Percentiles rank a stretch among this genome's conserved stretches.
phyloP scores from a whole-genome alignment of 768 basidiomycete species.

The Leccinum pellstonianum region DNA sequence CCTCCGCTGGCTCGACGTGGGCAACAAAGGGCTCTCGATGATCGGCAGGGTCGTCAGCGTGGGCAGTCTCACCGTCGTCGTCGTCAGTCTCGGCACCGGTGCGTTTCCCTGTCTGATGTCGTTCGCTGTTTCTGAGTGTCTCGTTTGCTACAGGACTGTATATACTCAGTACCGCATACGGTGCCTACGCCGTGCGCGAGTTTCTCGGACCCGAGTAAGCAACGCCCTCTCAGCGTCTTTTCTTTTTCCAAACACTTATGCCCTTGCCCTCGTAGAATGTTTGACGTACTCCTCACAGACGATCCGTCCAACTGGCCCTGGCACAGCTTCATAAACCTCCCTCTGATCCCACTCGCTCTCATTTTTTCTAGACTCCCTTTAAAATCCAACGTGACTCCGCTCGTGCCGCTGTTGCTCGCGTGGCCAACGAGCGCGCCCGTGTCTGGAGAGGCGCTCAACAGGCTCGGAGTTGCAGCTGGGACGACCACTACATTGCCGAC shows the following conservation, averaged over 20 bases:
- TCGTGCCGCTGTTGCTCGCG: conserved; percentile 25
- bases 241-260: background rate
- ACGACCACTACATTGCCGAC: background rate
- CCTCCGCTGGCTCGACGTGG: conserved; percentile 48
- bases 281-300: conserved; percentile 59
- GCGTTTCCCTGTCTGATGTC: conserved; percentile 22
- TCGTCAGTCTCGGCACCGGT: conserved; percentile 64
- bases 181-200: conserved; percentile 65
- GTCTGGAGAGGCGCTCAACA: conserved; percentile 1
- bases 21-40: conserved; percentile 50
- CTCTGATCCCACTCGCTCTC: conserved; percentile 66
- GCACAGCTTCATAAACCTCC: conserved; percentile 74
- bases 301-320: conserved; percentile 75
- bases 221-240: background rate
- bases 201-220: conserved; percentile 69
- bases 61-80: conserved; percentile 47
- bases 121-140: background rate
- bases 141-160: conserved; percentile 39
- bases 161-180: conserved; percentile 60
- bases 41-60: conserved; percentile 54
- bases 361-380: conserved; percentile 57
- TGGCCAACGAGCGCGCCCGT: conserved; percentile 33
- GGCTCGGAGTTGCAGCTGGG: background rate
- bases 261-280: conserved; percentile 45
- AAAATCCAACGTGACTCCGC: conserved; percentile 26